phyloP scores from a whole-genome alignment of 495 filamentous ascomycete species.

The Parathielavia appendiculata region DNA sequence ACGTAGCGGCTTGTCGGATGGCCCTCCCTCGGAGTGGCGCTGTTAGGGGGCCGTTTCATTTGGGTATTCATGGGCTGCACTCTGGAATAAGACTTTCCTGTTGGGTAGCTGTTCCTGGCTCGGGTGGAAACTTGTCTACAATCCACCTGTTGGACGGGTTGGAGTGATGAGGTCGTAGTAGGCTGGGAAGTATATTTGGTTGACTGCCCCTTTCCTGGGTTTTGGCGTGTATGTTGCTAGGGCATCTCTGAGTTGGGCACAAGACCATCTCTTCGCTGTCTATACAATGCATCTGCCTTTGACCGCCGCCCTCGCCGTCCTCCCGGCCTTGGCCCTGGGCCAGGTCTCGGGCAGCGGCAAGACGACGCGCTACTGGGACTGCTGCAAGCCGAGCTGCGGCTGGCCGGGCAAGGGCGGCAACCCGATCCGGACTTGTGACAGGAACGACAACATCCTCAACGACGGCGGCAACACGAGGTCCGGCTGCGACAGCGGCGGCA shows the following conservation, averaged over 20 bases:
- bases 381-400: conserved; percentile 63
- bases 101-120: not conserved
- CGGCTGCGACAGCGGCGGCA: conserved; percentile 50
- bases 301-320: conserved; percentile 20
- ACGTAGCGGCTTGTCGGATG: conserved; percentile 1
- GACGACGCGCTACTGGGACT: conserved; percentile 67
- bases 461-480: conserved; percentile 42
- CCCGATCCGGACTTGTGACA: conserved; percentile 54
- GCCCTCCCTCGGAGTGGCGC: not conserved
- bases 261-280: not conserved
- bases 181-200: not conserved
- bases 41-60: not conserved
- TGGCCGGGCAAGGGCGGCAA: conserved; percentile 52
- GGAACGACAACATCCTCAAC: conserved; percentile 49
- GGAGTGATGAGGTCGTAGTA: not conserved
- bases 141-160: not conserved
- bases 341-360: conserved; percentile 41
- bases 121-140: not conserved
- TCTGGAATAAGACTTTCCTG: not conserved
- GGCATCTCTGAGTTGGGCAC: not conserved
- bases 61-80: not conserved
- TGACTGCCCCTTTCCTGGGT: not conserved
- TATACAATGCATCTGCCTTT: conserved; percentile 26
- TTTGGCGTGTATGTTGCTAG: not conserved
- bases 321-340: conserved; percentile 22